phyloP scores from a whole-genome alignment of 768 basidiomycete species.

The Phlebiopsis gigantea region DNA sequence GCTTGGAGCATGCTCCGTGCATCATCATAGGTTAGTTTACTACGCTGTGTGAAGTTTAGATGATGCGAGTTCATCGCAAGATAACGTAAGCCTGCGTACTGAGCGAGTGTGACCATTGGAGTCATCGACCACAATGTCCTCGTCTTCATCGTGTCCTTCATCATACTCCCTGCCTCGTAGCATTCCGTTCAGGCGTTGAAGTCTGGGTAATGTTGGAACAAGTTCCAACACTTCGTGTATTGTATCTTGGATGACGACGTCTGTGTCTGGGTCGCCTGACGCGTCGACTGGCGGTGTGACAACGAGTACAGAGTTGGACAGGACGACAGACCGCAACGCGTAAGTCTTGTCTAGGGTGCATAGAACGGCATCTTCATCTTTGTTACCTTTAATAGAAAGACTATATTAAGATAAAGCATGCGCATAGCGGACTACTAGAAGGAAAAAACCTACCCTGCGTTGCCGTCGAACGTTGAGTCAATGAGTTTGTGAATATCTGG shows the following conservation, averaged over 20 bases:
- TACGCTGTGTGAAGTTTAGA: conserved; percentile 23
- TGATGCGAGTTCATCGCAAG: background rate
- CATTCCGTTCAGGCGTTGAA: conserved; percentile 58
- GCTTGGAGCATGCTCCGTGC: conserved; percentile 70
- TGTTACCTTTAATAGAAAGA: conserved; percentile 74
- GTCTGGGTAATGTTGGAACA: conserved; percentile 66
- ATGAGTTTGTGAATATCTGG: conserved; percentile 59
- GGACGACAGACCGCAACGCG: conserved; percentile 72
- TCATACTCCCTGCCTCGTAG: conserved; percentile 68
- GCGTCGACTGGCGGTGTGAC: conserved; percentile 40
- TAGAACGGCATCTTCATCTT: conserved; percentile 82
- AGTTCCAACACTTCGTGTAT: conserved; percentile 83
- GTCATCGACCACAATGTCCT: conserved; percentile 25
- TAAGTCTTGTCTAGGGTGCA: conserved; percentile 84
- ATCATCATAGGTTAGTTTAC: conserved; percentile 51
- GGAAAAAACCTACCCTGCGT: conserved; percentile 23
- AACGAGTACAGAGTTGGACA: conserved; percentile 86
- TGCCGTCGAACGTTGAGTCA: conserved; percentile 40
- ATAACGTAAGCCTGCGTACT: background rate
- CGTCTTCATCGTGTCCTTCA: conserved; percentile 50
- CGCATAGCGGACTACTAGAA: background rate
- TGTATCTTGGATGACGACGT: conserved; percentile 71
- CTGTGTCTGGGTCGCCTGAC: conserved; percentile 28
- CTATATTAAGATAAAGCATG: conserved; percentile 28
- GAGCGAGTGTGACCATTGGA: too few species aligned